Conservation (phyloP, 768 basidiomycete species). For the Fomitopsis pulvina region DNA sequence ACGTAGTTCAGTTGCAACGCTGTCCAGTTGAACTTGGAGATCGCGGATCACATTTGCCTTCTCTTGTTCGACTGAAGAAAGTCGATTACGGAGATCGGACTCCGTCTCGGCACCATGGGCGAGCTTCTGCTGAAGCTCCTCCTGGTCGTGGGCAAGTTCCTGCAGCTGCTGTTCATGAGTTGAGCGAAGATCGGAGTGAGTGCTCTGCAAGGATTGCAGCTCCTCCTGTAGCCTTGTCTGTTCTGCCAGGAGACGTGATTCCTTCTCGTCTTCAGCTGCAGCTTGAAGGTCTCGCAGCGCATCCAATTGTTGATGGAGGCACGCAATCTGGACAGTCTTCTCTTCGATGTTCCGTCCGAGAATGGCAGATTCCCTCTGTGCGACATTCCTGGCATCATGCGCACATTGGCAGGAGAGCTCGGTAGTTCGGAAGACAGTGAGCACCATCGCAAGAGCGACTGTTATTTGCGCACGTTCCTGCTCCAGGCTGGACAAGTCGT, state of each 20-base stretch:
- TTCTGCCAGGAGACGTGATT: conserved; percentile 1
- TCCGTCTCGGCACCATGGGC: conserved; percentile 7
- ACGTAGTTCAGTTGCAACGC: conserved; percentile 14
- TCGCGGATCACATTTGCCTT: conserved; percentile 7
- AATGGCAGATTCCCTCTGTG: conserved; percentile 4
- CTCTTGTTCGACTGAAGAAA: conserved; percentile 2
- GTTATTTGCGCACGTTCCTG: neutral
- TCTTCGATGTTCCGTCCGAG: neutral
- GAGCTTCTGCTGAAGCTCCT: conserved; percentile 14
- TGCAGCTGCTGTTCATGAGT: conserved; percentile 6
- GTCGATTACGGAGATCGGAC: conserved; percentile 8
- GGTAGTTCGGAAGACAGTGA: conserved; percentile 6
- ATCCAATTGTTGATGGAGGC: conserved; percentile 7
- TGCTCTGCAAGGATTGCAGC: conserved; percentile 8
- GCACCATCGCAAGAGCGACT: conserved; percentile 2
- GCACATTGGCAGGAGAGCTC: neutral
- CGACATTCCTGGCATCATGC: conserved; percentile 3
- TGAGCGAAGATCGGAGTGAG: conserved; percentile 12
- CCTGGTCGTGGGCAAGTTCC: conserved; percentile 5
- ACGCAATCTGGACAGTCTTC: neutral
- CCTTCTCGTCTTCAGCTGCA: conserved; percentile 6
- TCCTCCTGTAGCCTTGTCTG: conserved; percentile 4
- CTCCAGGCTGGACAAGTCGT: neutral
- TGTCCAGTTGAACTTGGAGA: conserved; percentile 14
- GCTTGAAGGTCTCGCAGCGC: conserved; percentile 4